Percentiles rank a stretch among this genome's conserved stretches.
Conservation (phyloP, 148 eudicot genomes). For the Amaranthus palmeri region DNA sequence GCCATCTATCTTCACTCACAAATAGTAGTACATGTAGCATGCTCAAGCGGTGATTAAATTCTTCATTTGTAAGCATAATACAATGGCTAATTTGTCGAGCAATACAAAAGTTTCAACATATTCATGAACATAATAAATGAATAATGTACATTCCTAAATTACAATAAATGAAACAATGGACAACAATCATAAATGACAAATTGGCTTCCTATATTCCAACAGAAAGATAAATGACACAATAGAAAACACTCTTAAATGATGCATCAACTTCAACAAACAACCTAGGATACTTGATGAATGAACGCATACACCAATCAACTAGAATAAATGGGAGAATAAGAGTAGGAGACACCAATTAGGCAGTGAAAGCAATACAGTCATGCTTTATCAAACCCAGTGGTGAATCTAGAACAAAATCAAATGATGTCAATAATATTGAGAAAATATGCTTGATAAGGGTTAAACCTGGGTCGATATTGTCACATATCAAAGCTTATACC, state of each 20-base stretch:
- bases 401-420: too few relatives aligned
- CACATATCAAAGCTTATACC: too few relatives aligned
- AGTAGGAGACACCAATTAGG: neutral
- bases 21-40: neutral
- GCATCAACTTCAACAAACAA: neutral
- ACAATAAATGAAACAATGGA: neutral
- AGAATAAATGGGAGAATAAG: neutral
- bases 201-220: neutral
- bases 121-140: neutral
- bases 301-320: too few relatives aligned
- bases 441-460: too few relatives aligned
- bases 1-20: neutral
- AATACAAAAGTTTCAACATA: neutral
- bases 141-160: neutral
- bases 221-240: neutral
- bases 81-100: neutral
- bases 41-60: neutral
- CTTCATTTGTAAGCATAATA: neutral
- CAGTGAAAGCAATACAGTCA: neutral
- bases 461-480: too few relatives aligned
- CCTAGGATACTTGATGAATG: too few relatives aligned
- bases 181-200: neutral
- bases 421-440: too few relatives aligned
- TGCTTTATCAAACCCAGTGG: too few relatives aligned
- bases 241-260: neutral